Evolutionary conservation across 768 basidiomycete species (phyloP), one percentile per base, ranked within the genome.

Genomic region (Phlebiopsis gigantea): DNA sequence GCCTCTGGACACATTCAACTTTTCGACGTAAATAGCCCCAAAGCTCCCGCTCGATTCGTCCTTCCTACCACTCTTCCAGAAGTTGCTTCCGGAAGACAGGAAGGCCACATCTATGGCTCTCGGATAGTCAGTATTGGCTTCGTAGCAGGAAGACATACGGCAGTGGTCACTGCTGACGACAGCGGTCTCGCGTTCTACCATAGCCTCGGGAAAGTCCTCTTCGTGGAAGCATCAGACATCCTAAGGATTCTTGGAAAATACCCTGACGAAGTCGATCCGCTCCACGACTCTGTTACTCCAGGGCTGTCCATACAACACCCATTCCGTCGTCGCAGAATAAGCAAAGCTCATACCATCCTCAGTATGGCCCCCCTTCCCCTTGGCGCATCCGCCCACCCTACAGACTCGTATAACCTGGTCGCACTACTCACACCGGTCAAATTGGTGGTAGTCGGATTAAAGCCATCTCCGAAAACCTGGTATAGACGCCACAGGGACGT

Each of bases 131-230:
- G 77, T 65, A 73, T 99, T 43, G 86, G 83, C 26, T 99, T 99
- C 66, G 82, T 98, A 7, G 93, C 91, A 12, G 87, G 86, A 19
- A 80, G 96, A 41, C 96, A 97, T 64, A 98, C 97, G 1, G 94
- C 93, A 4, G 80, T 98, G 49, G 83, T 98, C 41, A 87, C 88
- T 4, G 90, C 92, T 2, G 97, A 98, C 67, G 90, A 96, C 57
- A 73, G 79, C 62, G 97, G 97, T 0, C 78, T 98, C 8, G 91
- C 93, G 0, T 99, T 99, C 71, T 97, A 92, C 68, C 95, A 98
- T 71, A 90, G 88, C 54, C 75, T 99, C 4, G 93, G 97, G 25
- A 95, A 92, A 69, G 87, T 98, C 10, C 77, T 98, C 14, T 97
- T 97, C 62, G 87, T 99, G 5, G 95, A 98, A 46, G 94, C 95